A percentile compares a stretch with the other conserved stretches of the same genome.
Conservation (phyloP, 208 protist species). For the Crithidia brevicula region DNA sequence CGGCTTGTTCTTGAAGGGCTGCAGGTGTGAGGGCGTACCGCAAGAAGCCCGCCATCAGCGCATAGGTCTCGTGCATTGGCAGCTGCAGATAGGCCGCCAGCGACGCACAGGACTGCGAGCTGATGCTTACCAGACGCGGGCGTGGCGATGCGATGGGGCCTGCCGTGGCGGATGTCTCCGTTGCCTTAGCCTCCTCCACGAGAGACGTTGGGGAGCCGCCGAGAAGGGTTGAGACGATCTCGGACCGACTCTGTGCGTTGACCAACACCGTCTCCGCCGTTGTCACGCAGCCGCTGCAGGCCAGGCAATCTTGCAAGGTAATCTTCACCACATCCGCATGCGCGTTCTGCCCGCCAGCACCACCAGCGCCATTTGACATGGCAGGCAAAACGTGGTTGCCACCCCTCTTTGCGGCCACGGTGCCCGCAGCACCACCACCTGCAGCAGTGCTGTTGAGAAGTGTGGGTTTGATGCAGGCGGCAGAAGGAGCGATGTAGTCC, state of each 20-base stretch:
- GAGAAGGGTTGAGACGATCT: conserved; percentile 38
- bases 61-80: conserved; percentile 36
- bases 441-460: conserved; percentile 2
- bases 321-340: conserved; percentile 72
- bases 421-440: conserved; percentile 2
- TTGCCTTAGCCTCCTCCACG: not conserved
- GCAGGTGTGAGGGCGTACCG: conserved; percentile 24
- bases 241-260: conserved; percentile 59
- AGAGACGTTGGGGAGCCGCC: not conserved
- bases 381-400: not conserved
- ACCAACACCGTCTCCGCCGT: conserved; percentile 97
- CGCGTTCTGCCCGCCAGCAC: too few species aligned
- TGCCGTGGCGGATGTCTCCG: not conserved
- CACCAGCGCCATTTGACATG: not conserved
- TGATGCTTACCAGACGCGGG: conserved; percentile 91
- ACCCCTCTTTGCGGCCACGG: conserved; percentile 7
- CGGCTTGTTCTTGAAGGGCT: not conserved
- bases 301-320: conserved; percentile 87
- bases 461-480: conserved; percentile 62
- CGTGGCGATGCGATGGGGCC: not conserved
- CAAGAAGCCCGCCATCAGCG: conserved; percentile 79
- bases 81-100: conserved; percentile 87
- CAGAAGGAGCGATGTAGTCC: conserved; percentile 88
- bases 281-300: conserved; percentile 97
- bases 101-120: conserved; percentile 92